These are phyloP conservation scores for Purpureocillium takamizusanense DNA, from an alignment of 2,329 filamentous ascomycete species.

Conservation along the genomic window DNA sequence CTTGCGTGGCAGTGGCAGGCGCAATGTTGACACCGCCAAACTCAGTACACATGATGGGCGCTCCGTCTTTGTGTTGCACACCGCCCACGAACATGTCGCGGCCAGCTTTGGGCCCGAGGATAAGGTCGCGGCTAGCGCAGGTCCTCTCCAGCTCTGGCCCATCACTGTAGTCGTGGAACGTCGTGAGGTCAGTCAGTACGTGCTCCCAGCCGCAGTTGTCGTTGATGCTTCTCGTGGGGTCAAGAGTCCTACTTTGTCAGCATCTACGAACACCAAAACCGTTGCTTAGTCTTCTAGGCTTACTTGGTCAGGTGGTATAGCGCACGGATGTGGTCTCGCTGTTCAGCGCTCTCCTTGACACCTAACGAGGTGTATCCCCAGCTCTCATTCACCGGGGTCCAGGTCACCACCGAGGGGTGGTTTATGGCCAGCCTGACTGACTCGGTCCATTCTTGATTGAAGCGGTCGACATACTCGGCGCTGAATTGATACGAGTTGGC, in stretches of 20 bases:
- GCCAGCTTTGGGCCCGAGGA: constrained; percentile 42
- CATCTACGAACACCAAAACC: not conserved
- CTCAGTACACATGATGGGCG: constrained; percentile 57
- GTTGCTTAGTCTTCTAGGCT: constrained; percentile 6
- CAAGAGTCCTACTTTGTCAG: constrained; percentile 32
- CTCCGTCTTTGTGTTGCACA: constrained; percentile 39
- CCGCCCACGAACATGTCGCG: constrained; percentile 48
- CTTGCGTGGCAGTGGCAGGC: constrained; percentile 24
- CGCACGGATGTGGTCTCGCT: constrained; percentile 54
- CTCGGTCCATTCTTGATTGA: constrained; percentile 57
- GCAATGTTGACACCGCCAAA: constrained; percentile 62
- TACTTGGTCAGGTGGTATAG: constrained; percentile 58
- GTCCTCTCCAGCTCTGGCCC: constrained; percentile 43
- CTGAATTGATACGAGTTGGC: constrained; percentile 57
- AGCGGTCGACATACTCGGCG: constrained; percentile 46
- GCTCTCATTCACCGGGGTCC: constrained; percentile 57
- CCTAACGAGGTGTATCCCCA: constrained; percentile 54
- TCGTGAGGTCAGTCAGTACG: constrained; percentile 53
- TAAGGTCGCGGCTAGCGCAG: constrained; percentile 42
- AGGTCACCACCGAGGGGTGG: constrained; percentile 53
- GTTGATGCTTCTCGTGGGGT: constrained; percentile 56
- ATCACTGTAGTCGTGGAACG: constrained; percentile 61
- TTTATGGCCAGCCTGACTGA: constrained; percentile 56
- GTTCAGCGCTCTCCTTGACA: constrained; percentile 38
- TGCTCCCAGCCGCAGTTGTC: constrained; percentile 69